A percentile compares a stretch with the other conserved stretches of the same genome.
These are phyloP conservation scores for Blakeslea trispora DNA, from an alignment of 371 early-diverging fungal genomes.

Conservation along the genomic window DNA sequence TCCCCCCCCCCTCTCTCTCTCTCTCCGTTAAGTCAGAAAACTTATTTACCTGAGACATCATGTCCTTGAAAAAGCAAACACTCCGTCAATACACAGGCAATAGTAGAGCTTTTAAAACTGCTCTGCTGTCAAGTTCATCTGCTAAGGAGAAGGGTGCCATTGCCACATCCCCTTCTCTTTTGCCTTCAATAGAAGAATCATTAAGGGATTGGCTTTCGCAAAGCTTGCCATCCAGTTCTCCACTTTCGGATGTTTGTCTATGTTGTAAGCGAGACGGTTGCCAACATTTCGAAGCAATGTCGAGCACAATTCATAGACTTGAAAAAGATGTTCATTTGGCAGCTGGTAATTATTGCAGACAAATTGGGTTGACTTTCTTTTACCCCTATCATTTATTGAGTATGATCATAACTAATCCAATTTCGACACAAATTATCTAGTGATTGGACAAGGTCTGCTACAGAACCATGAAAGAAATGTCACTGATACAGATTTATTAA, in stretches of 20 bases:
- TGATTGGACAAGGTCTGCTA: slow-evolving; percentile 50
- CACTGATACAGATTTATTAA: slow-evolving; percentile 30
- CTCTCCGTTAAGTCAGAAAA: slow-evolving; percentile 1
- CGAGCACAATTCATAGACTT: slow-evolving; percentile 37
- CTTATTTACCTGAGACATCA: slow-evolving; percentile 4
- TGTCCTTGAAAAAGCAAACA: slow-evolving; percentile 25
- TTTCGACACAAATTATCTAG: no score
- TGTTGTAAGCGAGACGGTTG: slow-evolving; percentile 44
- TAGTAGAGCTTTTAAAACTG: slow-evolving; percentile 16
- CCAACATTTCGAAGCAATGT: slow-evolving; percentile 26
- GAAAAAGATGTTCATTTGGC: slow-evolving; percentile 48
- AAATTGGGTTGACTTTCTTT: not conserved
- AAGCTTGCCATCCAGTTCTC: slow-evolving; percentile 27
- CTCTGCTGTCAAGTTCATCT: slow-evolving; percentile 12
- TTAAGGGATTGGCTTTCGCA: slow-evolving; percentile 42
- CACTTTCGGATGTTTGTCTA: slow-evolving; percentile 26
- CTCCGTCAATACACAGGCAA: slow-evolving; percentile 9
- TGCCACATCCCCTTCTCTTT: not conserved
- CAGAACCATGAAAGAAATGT: slow-evolving; percentile 46
- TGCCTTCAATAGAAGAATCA: slow-evolving; percentile 39
- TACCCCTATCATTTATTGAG: no score
- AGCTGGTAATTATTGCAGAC: slow-evolving; percentile 35
- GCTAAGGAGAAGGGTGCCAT: not conserved
- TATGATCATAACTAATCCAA: no score
- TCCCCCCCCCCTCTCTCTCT: slow-evolving; percentile 2